phyloP scores from a whole-genome alignment of 2,329 filamentous ascomycete species.

The Chaetomiaceae sp. region DNA sequence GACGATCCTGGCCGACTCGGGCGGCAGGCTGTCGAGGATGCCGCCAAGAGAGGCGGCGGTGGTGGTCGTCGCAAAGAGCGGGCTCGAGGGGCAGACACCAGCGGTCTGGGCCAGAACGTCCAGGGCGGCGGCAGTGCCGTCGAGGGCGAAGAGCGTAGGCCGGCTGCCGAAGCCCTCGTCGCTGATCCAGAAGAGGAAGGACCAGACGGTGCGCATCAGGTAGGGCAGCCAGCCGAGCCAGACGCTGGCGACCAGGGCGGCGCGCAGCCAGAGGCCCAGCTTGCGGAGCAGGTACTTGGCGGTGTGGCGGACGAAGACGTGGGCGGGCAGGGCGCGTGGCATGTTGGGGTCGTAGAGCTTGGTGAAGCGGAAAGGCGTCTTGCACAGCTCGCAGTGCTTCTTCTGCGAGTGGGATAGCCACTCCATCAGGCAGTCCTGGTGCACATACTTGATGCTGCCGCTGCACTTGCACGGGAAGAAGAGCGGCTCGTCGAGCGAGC shows the following conservation, averaged over 20 bases:
- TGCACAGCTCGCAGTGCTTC: constrained; percentile 99
- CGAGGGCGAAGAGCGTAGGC: constrained; percentile 6
- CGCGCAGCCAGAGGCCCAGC: constrained; percentile 70
- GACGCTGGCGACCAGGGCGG: constrained; percentile 70
- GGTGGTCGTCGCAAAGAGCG: constrained; percentile 34
- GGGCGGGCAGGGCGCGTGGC: constrained; percentile 74
- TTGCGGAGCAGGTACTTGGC: constrained; percentile 65
- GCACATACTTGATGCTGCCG: constrained; percentile 96
- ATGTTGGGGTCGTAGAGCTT: constrained; percentile 95
- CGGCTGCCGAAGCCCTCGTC: constrained; percentile 58
- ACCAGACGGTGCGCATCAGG: constrained; percentile 86
- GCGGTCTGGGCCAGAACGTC: constrained; percentile 4
- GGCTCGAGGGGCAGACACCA: constrained; percentile 35
- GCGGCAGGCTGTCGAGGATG: constrained; percentile 32
- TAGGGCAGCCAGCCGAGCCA: constrained; percentile 89
- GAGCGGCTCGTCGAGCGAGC: constrained; percentile 71
- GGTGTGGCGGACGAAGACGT: constrained; percentile 75
- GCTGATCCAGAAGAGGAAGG: constrained; percentile 88
- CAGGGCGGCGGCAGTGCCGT: not conserved
- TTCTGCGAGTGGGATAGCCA: constrained; percentile 99
- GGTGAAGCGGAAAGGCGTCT: constrained; percentile 95
- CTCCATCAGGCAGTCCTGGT: constrained; percentile 97
- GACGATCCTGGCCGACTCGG: constrained; percentile 27
- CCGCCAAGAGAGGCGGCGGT: constrained; percentile 33
- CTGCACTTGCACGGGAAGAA: constrained; percentile 99